Percentiles rank a stretch among this genome's conserved stretches.
These are phyloP conservation scores for Brasenia schreberi DNA, from an alignment of 164 flowering plant species.

Conservation along the genomic window DNA sequence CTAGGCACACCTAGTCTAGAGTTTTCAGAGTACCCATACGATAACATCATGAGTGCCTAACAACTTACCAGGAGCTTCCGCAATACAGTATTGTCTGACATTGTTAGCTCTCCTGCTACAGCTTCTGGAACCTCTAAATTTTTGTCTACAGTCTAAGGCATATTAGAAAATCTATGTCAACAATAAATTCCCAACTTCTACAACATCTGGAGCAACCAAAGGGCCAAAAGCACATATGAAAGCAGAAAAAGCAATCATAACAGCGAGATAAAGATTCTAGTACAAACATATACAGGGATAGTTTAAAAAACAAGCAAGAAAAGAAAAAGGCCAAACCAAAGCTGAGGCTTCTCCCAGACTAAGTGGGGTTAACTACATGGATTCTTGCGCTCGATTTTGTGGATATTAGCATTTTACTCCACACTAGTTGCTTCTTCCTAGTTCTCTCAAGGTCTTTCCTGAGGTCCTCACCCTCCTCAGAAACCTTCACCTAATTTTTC, in stretches of 20 bases:
- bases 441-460: neutral
- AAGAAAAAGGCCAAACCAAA: neutral
- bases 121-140: slow-evolving; percentile 9
- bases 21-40: neutral
- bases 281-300: neutral
- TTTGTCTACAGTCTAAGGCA: slow-evolving; percentile 12
- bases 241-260: neutral
- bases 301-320: neutral
- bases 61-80: slow-evolving; percentile 51
- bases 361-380: neutral
- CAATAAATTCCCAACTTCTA: neutral
- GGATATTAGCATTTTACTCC: neutral
- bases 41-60: slow-evolving; percentile 1
- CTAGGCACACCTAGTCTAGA: neutral
- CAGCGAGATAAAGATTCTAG: neutral
- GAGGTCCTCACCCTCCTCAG: neutral
- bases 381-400: neutral
- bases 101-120: slow-evolving; percentile 15
- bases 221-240: neutral
- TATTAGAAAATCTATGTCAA: neutral
- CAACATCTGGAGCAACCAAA: neutral
- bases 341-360: neutral
- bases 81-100: slow-evolving; percentile 27
- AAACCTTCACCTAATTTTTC: neutral
- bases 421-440: neutral